Conservation (phyloP, 192 early-diverging fungal genomes). For the Umbelopsis sp. region DNA sequence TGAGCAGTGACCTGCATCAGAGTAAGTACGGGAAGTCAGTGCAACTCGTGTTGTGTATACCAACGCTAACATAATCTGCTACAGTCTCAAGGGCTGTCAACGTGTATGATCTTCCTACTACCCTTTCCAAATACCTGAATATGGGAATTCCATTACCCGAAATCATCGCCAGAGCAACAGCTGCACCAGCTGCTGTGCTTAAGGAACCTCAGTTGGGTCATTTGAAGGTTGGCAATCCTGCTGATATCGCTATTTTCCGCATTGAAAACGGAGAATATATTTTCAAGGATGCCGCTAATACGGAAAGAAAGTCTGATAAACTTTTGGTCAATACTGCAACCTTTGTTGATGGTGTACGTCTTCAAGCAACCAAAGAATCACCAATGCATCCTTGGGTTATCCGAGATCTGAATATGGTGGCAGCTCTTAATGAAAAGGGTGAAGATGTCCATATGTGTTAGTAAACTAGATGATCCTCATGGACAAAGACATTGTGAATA, state of each 20-base stretch:
- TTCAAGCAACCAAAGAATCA: constrained; percentile 18
- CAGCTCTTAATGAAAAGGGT: constrained; percentile 16
- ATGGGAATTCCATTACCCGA: constrained; percentile 25
- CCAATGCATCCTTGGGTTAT: constrained; percentile 25
- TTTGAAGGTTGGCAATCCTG: constrained; percentile 26
- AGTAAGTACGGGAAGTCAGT: neutral
- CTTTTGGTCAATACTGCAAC: constrained; percentile 23
- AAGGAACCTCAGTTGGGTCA: constrained; percentile 24
- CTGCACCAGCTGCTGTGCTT: constrained; percentile 26
- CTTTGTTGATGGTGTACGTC: constrained; percentile 7
- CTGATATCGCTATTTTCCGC: constrained; percentile 31
- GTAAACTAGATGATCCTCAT: neutral
- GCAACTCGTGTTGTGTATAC: neutral
- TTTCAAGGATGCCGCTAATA: constrained; percentile 22
- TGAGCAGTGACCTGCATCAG: constrained; percentile 35
- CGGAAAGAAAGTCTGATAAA: neutral
- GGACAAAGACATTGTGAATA: neutral
- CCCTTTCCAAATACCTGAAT: constrained; percentile 26
- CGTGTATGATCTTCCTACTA: constrained; percentile 33
- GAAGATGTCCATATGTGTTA: constrained; percentile 13
- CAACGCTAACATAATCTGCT: neutral
- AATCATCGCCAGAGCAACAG: constrained; percentile 23
- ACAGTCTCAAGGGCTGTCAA: constrained; percentile 18
- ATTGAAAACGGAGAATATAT: constrained; percentile 21
- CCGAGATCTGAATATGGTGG: constrained; percentile 17